Evolutionary conservation across 306 rosid genomes (phyloP).

Genomic region (Citrullus mucosospermus): DNA sequence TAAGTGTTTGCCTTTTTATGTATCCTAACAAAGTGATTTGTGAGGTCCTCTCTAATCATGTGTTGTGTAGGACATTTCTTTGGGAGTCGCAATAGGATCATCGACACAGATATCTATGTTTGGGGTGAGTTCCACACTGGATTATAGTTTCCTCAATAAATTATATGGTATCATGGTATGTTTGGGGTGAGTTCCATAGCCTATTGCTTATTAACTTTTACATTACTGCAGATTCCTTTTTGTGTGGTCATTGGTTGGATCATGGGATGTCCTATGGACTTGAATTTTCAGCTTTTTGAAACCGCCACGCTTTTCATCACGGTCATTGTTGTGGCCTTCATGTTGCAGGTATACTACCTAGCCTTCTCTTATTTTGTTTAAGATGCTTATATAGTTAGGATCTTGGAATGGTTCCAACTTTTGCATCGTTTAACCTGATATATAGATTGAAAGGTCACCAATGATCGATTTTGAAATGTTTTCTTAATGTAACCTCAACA

Average conservation of each 20-base stretch:
- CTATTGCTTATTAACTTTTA: neutral
- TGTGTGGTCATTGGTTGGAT: conserved; percentile 73
- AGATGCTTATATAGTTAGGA: neutral
- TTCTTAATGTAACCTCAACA: neutral
- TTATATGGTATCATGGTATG: no score
- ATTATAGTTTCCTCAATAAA: neutral
- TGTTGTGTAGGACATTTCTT: conserved; percentile 55
- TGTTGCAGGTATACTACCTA: conserved; percentile 52
- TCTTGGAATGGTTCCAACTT: neutral
- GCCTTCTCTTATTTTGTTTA: neutral
- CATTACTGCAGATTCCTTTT: conserved; percentile 59
- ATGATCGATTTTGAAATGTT: neutral
- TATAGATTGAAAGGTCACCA: neutral
- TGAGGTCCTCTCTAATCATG: neutral
- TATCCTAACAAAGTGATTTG: neutral
- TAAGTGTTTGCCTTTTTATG: conserved; percentile 16
- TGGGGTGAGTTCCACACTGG: conserved; percentile 38
- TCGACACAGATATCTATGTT: conserved; percentile 83
- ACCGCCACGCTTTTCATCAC: conserved; percentile 62
- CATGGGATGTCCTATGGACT: conserved; percentile 57
- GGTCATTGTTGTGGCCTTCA: conserved; percentile 67
- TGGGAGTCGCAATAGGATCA: conserved; percentile 87
- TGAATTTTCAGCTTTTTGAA: conserved; percentile 80
- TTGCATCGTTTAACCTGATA: neutral
- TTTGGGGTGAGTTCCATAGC: no score